These are phyloP conservation scores for Neofusicoccum umdonicola DNA, from an alignment of 2,329 filamentous ascomycete species.

Conservation along the genomic window DNA sequence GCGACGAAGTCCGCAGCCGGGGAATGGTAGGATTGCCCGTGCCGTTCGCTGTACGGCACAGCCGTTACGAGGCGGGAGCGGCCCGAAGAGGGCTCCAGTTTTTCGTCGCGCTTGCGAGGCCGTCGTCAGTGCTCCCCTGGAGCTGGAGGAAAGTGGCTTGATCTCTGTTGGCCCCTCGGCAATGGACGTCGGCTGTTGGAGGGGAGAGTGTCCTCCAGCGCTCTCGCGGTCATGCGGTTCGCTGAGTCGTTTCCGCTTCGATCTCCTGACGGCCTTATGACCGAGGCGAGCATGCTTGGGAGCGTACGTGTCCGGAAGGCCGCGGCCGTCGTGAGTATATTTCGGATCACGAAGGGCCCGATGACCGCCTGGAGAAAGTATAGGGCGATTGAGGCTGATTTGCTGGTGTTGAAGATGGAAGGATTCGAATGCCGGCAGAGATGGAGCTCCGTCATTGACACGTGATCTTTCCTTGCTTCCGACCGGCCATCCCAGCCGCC, in stretches of 20 bases:
- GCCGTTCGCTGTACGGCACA: not conserved
- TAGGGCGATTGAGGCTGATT: not conserved
- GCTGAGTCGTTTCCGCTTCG: not conserved
- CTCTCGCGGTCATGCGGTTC: not conserved
- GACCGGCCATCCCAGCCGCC: no score
- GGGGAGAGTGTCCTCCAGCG: not conserved
- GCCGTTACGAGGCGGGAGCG: not conserved
- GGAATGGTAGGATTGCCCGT: not conserved
- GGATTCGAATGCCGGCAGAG: not conserved
- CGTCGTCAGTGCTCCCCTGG: not conserved
- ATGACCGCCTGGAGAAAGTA: not conserved
- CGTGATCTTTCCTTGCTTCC: not conserved
- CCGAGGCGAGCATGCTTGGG: no score
- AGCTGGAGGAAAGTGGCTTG: not conserved
- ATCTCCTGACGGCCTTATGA: not conserved
- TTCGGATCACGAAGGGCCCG: no score
- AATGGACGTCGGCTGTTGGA: not conserved
- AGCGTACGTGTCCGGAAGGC: no score
- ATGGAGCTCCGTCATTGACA: not conserved
- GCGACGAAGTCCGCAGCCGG: not conserved
- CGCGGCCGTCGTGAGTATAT: no score
- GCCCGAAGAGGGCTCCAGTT: conserved; percentile 8
- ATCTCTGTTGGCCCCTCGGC: not conserved
- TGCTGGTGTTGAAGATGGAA: not conserved
- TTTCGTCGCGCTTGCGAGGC: not conserved